Base-by-base conservation (phyloP, 176 grass and related monocot species). In the Eremochloa ophiuroides region DNA sequence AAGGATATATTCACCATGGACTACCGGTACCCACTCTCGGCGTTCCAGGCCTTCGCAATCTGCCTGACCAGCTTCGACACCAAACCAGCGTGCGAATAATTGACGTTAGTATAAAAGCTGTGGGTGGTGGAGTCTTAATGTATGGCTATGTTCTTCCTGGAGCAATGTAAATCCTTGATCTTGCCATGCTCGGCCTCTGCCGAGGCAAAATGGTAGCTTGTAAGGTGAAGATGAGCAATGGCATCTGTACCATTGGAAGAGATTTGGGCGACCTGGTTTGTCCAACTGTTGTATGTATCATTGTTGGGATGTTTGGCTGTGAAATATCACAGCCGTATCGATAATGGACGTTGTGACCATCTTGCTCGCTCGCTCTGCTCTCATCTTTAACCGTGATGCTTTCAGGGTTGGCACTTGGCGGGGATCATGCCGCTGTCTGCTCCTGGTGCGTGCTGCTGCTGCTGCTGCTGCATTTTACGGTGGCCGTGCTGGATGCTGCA, bases 1-100 rank as follows among this genome's bases (percentile, higher is more conserved):
- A 99, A 99, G 70, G 96, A 99, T 76, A 99, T 99, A 65, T 99
- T 99, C 48, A 95, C 93, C 10, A 95, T 99, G 93, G 96, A 99
- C 66, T 99, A 99, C 33, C 83, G 89, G 26, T 99, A 99, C 48
- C 96, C 96, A 8, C 85, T 99, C 43, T 99, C 96, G 1, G 91
- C 91, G 0, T 99, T 99, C 82, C 93, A 99, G 80, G 96, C 96
- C 33, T 99, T 99, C 4, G 91, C 93, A 0, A 95, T 99, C 66
- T 95, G 96, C 91, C 82, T 99, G 81, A 95, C 96, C 7, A 99
- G 96, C 91, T 99, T 99, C 5, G 96, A 95, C 83, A 95, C 88
- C 16, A 99, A 99, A 38, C 96, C 96, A 4, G 96, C 93, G 4
- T 99, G 96, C n/a, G 96, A 99, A 89, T 93, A 76, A 89, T 42